Conservation (phyloP, 1,284 basidiomycete species). For the Ustanciosporium gigantosporum region DNA sequence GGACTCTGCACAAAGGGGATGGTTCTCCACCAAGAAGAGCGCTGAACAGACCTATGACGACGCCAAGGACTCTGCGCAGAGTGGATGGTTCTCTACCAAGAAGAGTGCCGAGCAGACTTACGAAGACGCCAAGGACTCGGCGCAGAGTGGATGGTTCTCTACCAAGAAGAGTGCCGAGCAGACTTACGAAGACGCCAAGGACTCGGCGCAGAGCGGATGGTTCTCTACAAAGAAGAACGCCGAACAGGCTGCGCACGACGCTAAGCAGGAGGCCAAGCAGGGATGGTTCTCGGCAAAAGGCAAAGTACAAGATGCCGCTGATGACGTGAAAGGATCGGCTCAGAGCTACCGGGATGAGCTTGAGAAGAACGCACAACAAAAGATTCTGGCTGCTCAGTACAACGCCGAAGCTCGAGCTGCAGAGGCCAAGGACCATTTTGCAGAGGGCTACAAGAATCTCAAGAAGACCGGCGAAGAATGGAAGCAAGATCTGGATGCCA, state of each 20-base stretch:
- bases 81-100: slow-evolving; percentile 22
- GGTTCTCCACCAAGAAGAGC: slow-evolving; percentile 22
- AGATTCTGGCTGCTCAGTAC: slow-evolving; percentile 41
- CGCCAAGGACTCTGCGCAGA: slow-evolving; percentile 21
- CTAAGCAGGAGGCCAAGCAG: slow-evolving; percentile 24
- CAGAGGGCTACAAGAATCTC: slow-evolving; percentile 12
- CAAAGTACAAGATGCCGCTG: slow-evolving; percentile 23
- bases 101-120: slow-evolving; percentile 17
- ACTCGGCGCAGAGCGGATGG: slow-evolving; percentile 16
- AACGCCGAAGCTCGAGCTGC: slow-evolving; percentile 32
- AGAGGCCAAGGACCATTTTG: slow-evolving; percentile 11
- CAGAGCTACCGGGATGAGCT: slow-evolving; percentile 16
- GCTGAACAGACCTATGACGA: slow-evolving; percentile 9
- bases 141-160: slow-evolving; percentile 17
- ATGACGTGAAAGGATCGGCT: slow-evolving; percentile 7
- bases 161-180: slow-evolving; percentile 17
- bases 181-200: slow-evolving; percentile 20
- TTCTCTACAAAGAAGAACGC: slow-evolving; percentile 20
- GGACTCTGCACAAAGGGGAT: slow-evolving; percentile 2
- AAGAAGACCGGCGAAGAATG: slow-evolving; percentile 30
- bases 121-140: slow-evolving; percentile 17
- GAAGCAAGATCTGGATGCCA: slow-evolving; percentile 30
- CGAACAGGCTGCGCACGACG: slow-evolving; percentile 18
- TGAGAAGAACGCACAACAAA: slow-evolving; percentile 37
- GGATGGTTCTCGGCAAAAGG: slow-evolving; percentile 35